Evolutionary conservation across 805 yeast species (phyloP).

Genomic region (Metschnikowia anglica): DNA sequence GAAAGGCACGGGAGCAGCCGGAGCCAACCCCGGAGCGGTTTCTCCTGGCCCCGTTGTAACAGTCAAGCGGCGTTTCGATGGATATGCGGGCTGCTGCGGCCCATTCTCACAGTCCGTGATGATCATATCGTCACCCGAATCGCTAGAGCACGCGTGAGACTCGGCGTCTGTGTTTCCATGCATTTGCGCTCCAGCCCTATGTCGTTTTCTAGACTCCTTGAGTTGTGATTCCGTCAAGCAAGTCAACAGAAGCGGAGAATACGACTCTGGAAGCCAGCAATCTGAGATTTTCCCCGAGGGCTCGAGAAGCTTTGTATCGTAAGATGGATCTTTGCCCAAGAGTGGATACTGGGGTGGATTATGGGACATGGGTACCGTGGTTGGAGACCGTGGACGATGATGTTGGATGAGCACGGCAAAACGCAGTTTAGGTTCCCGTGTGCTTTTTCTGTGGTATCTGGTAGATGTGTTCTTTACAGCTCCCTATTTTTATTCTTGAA

Average conservation of each 20-base stretch:
- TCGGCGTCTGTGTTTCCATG: constrained; percentile 20
- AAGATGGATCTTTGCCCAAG: constrained; percentile 27
- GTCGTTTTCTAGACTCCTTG: constrained; percentile 23
- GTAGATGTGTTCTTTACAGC: no score
- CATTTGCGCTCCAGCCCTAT: constrained; percentile 21
- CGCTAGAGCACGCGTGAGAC: constrained; percentile 18
- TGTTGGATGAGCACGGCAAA: no score
- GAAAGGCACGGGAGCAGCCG: no score
- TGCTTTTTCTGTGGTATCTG: no score
- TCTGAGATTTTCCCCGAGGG: constrained; percentile 35
- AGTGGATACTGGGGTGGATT: constrained; percentile 38
- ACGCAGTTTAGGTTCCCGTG: no score
- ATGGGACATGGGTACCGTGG: no score
- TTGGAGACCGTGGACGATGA: constrained; percentile 1
- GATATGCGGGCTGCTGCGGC: constrained; percentile 27
- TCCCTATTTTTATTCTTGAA: no score
- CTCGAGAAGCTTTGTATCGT: constrained; percentile 32
- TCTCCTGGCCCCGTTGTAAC: constrained; percentile 1
- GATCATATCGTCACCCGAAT: constrained; percentile 35
- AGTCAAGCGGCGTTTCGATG: constrained; percentile 40
- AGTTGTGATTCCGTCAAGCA: constrained; percentile 14
- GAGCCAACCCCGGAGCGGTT: not conserved
- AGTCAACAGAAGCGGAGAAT: constrained; percentile 24
- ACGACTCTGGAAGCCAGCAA: constrained; percentile 29
- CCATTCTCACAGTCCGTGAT: constrained; percentile 33